Evolutionary conservation across 257 asterid genomes (phyloP), one percentile per base, ranked within the genome.

Genomic region (Jacaranda mimosifolia): DNA sequence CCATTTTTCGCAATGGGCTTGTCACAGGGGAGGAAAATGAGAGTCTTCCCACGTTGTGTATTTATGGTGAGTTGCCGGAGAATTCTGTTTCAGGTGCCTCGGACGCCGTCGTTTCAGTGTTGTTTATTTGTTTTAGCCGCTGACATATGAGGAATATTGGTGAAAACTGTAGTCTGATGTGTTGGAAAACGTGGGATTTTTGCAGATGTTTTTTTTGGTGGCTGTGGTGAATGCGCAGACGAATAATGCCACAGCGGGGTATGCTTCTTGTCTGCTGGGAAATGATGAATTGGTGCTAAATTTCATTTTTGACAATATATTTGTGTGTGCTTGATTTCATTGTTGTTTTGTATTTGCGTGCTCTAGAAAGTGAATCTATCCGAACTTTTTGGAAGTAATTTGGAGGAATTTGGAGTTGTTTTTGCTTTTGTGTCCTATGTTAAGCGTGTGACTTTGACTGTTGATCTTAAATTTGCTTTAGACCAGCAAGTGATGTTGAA

Each of bases 171-270:
- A 14, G 72, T 77, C 62, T 83, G 77, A 79, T 66, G 78, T 53
- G 59, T 56, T 79, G 64, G 56, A 13, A 74, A 75, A 63, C 51
- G 42, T 63, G 36, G 65, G 14, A 66, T 71, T 81, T 26, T 51
- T 79, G 84, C 92, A 92, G 96, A 84, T 84, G 13, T 58, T 86
- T 42, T 75, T 76, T 11, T 32, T 75, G 77, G 80, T 72, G 65
- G 82, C 68, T 32, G 57, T 58, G 59, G 93, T 83, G 66, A 79
- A 76, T 63, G 86, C 89, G 64, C 73, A 80, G 76, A 55, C 87
- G 40, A 69, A 75, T 77, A 85, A 82, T 76, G 84, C 74, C 68
- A 77, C 88, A n/a, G 53, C 5, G 15, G 85, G 91, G 96, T 90
- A 81, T 59, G 84, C 73, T 74, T 39, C 55, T 80, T 32, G 18